A percentile compares a stretch with the other conserved stretches of the same genome.
Conservation (phyloP, 495 filamentous ascomycete genomes). For the Neurospora discreta region DNA sequence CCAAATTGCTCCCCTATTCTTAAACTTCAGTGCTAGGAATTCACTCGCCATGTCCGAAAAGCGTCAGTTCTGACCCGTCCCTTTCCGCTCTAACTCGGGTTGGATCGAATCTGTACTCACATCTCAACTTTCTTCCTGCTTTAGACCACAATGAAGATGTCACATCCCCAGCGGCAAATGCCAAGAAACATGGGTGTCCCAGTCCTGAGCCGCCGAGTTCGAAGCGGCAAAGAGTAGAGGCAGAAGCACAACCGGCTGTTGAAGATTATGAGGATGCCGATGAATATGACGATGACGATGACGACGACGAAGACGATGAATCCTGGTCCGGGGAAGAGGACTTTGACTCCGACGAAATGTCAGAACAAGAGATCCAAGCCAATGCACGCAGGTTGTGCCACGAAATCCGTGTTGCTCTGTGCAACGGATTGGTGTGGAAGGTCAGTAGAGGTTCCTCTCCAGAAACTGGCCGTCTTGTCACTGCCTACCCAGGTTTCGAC, state of each 20-base stretch:
- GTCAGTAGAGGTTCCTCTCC: not conserved
- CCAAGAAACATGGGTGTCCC: not conserved
- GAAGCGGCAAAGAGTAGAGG: not conserved
- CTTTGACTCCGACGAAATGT: not conserved
- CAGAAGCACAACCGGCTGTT: not conserved
- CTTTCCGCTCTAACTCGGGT: not conserved
- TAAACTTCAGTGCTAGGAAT: not conserved
- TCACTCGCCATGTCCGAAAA: not conserved
- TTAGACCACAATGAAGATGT: not conserved
- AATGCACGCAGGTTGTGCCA: not conserved
- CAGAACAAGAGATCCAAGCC: not conserved
- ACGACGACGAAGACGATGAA: not conserved
- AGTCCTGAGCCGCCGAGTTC: not conserved
- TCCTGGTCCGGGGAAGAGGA: not conserved
- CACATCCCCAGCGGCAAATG: not conserved
- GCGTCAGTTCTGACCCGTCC: not conserved
- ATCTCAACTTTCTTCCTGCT: not conserved
- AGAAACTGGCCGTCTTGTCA: not conserved
- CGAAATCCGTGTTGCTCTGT: not conserved
- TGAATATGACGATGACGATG: not conserved
- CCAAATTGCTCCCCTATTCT: not conserved
- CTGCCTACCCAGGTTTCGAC: not conserved
- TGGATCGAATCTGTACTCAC: not conserved
- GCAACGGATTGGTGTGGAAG: not conserved
- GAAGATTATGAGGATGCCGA: not conserved